These are phyloP conservation scores for Marasmius sp. DNA, from an alignment of 1,284 basidiomycete species.

Conservation along the genomic window DNA sequence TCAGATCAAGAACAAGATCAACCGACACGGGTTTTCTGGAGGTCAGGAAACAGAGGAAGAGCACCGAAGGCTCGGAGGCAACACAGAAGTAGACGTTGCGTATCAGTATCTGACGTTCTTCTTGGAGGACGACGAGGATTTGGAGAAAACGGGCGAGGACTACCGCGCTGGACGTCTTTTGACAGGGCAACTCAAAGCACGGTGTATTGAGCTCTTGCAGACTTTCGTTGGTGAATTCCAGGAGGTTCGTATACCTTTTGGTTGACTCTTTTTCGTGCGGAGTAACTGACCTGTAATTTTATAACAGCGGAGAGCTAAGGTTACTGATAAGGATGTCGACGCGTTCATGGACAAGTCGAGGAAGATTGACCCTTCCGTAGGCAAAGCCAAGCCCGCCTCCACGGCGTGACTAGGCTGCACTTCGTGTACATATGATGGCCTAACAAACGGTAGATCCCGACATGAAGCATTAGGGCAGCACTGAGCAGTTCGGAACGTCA, in stretches of 20 bases:
- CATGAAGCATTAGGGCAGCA: too few relatives aligned
- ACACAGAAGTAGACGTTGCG: constrained; percentile 94
- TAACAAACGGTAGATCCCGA: too few relatives aligned
- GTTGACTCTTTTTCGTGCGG: neutral
- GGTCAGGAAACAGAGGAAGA: constrained; percentile 93
- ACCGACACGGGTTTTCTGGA: constrained; percentile 89
- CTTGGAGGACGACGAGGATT: constrained; percentile 90
- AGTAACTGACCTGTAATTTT: constrained; percentile 3
- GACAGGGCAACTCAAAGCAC: constrained; percentile 92
- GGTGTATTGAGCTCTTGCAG: constrained; percentile 85
- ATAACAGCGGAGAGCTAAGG: constrained; percentile 70
- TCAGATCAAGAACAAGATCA: constrained; percentile 99
- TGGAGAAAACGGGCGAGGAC: constrained; percentile 80
- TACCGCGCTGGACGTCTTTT: constrained; percentile 89
- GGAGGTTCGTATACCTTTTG: constrained; percentile 53
- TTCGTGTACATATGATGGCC: constrained; percentile 13
- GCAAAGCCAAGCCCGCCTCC: constrained; percentile 19
- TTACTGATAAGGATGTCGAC: constrained; percentile 79
- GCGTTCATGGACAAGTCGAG: constrained; percentile 85
- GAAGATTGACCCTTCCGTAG: constrained; percentile 66
- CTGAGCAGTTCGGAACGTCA: too few relatives aligned
- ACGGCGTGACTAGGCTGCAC: neutral
- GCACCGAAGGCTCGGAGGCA: constrained; percentile 85
- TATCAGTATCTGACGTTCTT: constrained; percentile 99
- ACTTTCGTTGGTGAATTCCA: constrained; percentile 89